Conservation (phyloP, 129 eudicot species). For the Centaurea solstitialis region DNA sequence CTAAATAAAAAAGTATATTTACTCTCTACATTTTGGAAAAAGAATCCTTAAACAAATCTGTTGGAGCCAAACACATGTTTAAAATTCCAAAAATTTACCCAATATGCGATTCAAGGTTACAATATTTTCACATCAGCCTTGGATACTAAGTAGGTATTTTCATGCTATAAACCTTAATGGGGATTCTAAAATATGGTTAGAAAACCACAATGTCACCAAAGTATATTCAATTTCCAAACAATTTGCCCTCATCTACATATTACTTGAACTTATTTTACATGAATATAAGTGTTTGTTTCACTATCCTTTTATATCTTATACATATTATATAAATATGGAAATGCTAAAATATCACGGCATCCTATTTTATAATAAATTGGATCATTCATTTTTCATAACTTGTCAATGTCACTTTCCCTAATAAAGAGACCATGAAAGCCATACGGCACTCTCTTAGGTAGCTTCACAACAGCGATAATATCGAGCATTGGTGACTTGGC, state of each 20-base stretch:
- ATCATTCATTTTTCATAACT: background rate
- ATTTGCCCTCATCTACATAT: background rate
- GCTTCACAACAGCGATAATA: background rate
- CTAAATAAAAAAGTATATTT: too few relatives aligned
- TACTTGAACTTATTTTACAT: background rate
- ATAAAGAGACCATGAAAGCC: background rate
- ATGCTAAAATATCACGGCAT: background rate
- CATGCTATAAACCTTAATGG: too few relatives aligned
- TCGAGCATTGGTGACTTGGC: background rate
- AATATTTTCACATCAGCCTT: too few relatives aligned
- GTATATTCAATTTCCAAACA: background rate
- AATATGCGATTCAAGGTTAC: too few relatives aligned
- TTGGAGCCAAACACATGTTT: too few relatives aligned
- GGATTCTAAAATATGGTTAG: too few relatives aligned
- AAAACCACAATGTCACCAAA: background rate
- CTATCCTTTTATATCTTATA: background rate
- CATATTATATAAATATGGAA: background rate
- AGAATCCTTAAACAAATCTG: too few relatives aligned
- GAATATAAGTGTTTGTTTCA: background rate
- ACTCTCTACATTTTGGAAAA: too few relatives aligned
- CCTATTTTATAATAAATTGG: background rate
- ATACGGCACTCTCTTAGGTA: background rate
- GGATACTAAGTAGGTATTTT: too few relatives aligned
- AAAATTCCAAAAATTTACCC: too few relatives aligned
- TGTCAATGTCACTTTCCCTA: background rate